These are phyloP conservation scores for Penicillium crustosum DNA, from an alignment of 2,329 filamentous ascomycete species.

Conservation along the genomic window DNA sequence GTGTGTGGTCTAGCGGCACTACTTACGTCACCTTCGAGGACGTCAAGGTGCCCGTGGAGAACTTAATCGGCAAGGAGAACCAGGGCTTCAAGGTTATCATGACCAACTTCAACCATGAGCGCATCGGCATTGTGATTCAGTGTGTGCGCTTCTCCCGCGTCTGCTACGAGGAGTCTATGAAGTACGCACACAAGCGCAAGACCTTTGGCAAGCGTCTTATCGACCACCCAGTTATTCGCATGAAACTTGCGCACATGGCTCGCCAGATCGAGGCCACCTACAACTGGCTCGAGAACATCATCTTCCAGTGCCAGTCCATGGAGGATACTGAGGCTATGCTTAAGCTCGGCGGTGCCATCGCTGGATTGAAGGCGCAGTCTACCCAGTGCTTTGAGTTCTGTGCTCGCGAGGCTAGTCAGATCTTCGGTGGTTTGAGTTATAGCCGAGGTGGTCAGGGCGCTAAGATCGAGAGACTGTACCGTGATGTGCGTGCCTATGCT, in stretches of 20 bases:
- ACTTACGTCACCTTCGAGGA: slow-evolving; percentile 99
- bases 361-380: slow-evolving; percentile 86
- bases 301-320: slow-evolving; percentile 93
- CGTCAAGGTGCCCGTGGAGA: slow-evolving; percentile 99
- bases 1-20: slow-evolving; percentile 91
- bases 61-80: slow-evolving; percentile 96
- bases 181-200: slow-evolving; percentile 94
- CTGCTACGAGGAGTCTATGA: slow-evolving; percentile 94
- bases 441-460: slow-evolving; percentile 89
- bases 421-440: slow-evolving; percentile 93
- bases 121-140: slow-evolving; percentile 98
- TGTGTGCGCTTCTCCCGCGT: slow-evolving; percentile 92
- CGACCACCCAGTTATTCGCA: slow-evolving; percentile 92
- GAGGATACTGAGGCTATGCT: slow-evolving; percentile 93
- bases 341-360: slow-evolving; percentile 90
- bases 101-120: slow-evolving; percentile 99
- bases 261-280: slow-evolving; percentile 97
- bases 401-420: slow-evolving; percentile 92
- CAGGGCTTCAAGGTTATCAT: slow-evolving; percentile 97
- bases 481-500: slow-evolving; percentile 93
- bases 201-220: slow-evolving; percentile 97
- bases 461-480: slow-evolving; percentile 91
- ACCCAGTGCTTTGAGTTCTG: slow-evolving; percentile 98
- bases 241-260: slow-evolving; percentile 98
- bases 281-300: slow-evolving; percentile 92